These are phyloP conservation scores for Inga oerstediana DNA, from an alignment of 306 rosid species.

Conservation along the genomic window DNA sequence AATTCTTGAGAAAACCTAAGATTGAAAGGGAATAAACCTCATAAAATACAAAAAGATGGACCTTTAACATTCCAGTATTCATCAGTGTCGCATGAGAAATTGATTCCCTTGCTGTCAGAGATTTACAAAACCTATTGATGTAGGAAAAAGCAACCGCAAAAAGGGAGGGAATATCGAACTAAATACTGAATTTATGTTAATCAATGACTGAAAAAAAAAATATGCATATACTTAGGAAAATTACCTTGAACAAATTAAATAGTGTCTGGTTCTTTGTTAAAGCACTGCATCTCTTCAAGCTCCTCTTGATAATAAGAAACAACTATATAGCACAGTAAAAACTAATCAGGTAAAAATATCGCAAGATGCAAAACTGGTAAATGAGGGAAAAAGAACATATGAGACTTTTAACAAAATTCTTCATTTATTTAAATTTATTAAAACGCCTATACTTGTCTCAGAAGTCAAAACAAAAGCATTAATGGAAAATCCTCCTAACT, in stretches of 20 bases:
- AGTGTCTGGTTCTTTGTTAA: constrained; percentile 97
- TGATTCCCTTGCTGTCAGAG: neutral
- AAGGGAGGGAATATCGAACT: neutral
- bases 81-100: neutral
- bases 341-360: constrained; percentile 25
- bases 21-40: constrained; percentile 38
- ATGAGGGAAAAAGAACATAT: neutral
- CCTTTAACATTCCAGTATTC: constrained; percentile 29
- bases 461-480: neutral
- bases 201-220: neutral
- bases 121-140: neutral
- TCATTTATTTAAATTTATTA: constrained; percentile 17
- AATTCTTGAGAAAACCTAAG: constrained; percentile 91
- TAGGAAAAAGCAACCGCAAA: neutral
- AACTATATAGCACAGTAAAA: constrained; percentile 57
- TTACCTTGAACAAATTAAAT: constrained; percentile 86
- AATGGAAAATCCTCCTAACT: neutral
- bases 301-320: constrained; percentile 97
- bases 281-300: constrained; percentile 97
- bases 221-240: constrained; percentile 28
- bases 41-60: constrained; percentile 18
- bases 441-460: neutral
- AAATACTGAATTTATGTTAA: neutral
- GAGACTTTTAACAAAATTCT: constrained; percentile 3
- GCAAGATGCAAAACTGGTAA: constrained; percentile 10